Evolutionary conservation across 495 filamentous ascomycete genomes (phyloP).

Genomic region (Lasiosphaeria miniovina): DNA sequence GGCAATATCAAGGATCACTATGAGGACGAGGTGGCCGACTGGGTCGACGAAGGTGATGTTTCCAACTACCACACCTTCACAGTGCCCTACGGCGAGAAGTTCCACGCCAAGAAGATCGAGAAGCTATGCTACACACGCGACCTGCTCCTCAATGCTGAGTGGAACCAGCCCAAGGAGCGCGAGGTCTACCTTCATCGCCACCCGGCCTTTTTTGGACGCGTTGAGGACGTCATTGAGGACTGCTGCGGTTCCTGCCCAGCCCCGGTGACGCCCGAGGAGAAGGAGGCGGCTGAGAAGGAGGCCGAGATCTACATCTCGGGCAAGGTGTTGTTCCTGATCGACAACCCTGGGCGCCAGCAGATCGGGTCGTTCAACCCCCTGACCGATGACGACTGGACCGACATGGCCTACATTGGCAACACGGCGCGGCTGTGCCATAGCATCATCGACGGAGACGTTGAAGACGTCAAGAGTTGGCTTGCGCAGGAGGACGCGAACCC

Average conservation of each 20-base stretch:
- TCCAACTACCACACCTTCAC: conserved; percentile 76
- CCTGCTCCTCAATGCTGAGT: conserved; percentile 79
- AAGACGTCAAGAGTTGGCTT: conserved; percentile 65
- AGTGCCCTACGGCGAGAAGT: conserved; percentile 70
- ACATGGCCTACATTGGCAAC: conserved; percentile 72
- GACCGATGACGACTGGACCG: conserved; percentile 78
- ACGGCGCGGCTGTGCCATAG: conserved; percentile 69
- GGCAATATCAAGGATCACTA: conserved; percentile 69
- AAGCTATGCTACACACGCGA: conserved; percentile 76
- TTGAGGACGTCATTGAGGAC: conserved; percentile 66
- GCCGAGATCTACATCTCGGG: conserved; percentile 70
- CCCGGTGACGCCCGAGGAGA: conserved; percentile 65
- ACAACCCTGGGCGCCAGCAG: conserved; percentile 70
- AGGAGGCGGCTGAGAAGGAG: conserved; percentile 65
- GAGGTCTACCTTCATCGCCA: conserved; percentile 74
- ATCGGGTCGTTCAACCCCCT: conserved; percentile 73
- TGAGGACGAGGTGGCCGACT: conserved; percentile 77
- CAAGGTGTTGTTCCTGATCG: conserved; percentile 64
- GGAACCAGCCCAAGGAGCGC: conserved; percentile 71
- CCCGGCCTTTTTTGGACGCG: conserved; percentile 68
- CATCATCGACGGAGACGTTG: conserved; percentile 66
- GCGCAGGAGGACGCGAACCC: conserved; percentile 56
- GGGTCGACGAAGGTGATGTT: conserved; percentile 69
- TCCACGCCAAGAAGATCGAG: conserved; percentile 70
- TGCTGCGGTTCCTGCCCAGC: conserved; percentile 76